Evolutionary conservation across 208 protist genomes (phyloP).

Genomic region (Spongospora subterranea): DNA sequence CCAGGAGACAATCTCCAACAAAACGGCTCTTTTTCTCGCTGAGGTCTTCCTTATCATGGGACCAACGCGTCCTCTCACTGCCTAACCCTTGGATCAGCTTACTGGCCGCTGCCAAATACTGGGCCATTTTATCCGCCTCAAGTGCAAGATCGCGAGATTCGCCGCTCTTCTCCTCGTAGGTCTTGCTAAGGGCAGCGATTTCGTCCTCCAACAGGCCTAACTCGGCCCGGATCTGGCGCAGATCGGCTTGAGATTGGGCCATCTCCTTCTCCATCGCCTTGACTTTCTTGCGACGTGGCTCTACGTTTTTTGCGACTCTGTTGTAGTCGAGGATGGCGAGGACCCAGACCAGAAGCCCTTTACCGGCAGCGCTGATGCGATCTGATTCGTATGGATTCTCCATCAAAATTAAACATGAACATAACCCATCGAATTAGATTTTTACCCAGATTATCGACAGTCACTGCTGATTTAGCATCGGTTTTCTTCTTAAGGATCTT

Average conservation of each 20-base stretch:
- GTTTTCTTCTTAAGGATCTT: slow-evolving; percentile 67
- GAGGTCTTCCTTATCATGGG: slow-evolving; percentile 87
- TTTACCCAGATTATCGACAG: slow-evolving; percentile 83
- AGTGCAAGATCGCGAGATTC: slow-evolving; percentile 88
- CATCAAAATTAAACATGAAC: background rate
- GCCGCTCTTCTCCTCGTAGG: slow-evolving; percentile 84
- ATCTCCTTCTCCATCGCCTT: slow-evolving; percentile 87
- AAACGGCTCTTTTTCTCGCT: slow-evolving; percentile 82
- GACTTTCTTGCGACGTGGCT: slow-evolving; percentile 92
- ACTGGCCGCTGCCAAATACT: slow-evolving; percentile 89
- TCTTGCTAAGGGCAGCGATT: slow-evolving; percentile 73
- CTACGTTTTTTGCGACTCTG: slow-evolving; percentile 92
- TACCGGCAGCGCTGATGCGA: slow-evolving; percentile 80
- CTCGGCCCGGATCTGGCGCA: slow-evolving; percentile 87
- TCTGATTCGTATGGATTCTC: too few species aligned
- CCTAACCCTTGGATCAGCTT: slow-evolving; percentile 94
- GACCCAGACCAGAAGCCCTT: slow-evolving; percentile 94
- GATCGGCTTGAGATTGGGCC: slow-evolving; percentile 87
- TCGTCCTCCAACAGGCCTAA: slow-evolving; percentile 84
- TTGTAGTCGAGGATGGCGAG: slow-evolving; percentile 96
- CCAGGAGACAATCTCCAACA: slow-evolving; percentile 96
- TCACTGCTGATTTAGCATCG: slow-evolving; percentile 82
- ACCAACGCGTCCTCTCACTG: slow-evolving; percentile 94
- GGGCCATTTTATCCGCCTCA: slow-evolving; percentile 91
- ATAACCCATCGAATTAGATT: background rate